These are phyloP conservation scores for Tylopilus subfusipes DNA, from an alignment of 768 basidiomycete species.

Conservation along the genomic window DNA sequence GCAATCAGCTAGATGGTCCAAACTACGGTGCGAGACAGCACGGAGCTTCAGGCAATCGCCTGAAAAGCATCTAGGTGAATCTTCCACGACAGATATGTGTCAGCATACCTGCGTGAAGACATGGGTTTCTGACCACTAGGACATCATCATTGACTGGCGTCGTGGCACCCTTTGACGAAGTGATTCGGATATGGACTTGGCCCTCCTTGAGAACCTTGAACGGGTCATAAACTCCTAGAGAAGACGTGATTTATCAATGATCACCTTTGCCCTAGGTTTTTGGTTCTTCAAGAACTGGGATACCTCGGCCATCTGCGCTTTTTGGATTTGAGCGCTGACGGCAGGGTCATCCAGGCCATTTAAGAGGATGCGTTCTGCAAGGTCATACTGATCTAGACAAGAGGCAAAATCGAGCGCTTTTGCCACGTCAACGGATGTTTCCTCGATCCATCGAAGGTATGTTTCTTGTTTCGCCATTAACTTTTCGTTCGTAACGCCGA, in stretches of 20 bases:
- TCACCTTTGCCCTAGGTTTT: constrained; percentile 53
- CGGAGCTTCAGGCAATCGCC: constrained; percentile 65
- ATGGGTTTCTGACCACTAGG: constrained; percentile 64
- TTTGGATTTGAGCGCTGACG: constrained; percentile 41
- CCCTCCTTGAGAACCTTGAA: constrained; percentile 60
- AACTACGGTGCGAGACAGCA: constrained; percentile 47
- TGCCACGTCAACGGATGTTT: constrained; percentile 44
- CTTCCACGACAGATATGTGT: not conserved
- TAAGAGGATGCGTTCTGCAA: constrained; percentile 52
- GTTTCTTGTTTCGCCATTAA: constrained; percentile 52
- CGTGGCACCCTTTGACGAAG: constrained; percentile 46
- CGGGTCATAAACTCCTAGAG: constrained; percentile 70
- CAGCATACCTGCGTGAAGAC: constrained; percentile 57
- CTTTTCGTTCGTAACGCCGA: constrained; percentile 55
- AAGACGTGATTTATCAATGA: constrained; percentile 58
- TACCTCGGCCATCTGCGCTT: constrained; percentile 48
- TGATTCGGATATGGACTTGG: constrained; percentile 60
- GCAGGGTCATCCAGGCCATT: constrained; percentile 47
- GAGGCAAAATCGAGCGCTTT: constrained; percentile 57
- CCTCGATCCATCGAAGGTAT: constrained; percentile 57
- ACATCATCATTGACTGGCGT: constrained; percentile 61
- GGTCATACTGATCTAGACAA: constrained; percentile 43
- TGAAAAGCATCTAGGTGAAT: constrained; percentile 13
- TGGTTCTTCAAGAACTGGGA: constrained; percentile 50
- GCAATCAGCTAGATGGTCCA: constrained; percentile 62